Evolutionary conservation across 2,329 filamentous ascomycete genomes (phyloP), one percentile per base, ranked within the genome.

Genomic region (Aphanoascus verrucosus): DNA sequence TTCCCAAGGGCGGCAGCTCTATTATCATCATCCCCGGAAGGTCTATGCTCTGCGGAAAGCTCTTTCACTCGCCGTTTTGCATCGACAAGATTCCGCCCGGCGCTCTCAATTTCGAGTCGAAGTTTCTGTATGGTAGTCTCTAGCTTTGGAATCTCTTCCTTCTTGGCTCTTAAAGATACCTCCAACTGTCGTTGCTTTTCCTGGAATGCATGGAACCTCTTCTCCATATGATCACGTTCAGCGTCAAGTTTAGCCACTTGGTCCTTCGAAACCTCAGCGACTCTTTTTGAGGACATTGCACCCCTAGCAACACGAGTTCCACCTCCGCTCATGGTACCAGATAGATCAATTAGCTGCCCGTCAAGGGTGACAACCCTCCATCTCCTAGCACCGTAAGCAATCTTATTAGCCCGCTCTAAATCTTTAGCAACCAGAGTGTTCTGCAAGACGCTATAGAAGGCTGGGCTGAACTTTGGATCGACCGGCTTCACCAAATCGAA

Each of bases 241-340:
- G 80, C 75, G 67, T 98, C 93, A 12, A 96, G 80, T 70, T 93
- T 90, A 48, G 79, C 68, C 2, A 98, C 91, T 63, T 94, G 86
- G 60, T 97, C 91, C 67, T 88, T 90, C 49, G 83, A 86, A 14
- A 85, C 86, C 55, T 94, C 88, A 1, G 87, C 80, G n/a, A 86
- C 84, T 44, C 94, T 82, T 70, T 95, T 97, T 9, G 90, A 94
- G 0, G 91, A 97, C 94, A 98, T 98, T 54, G 89, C 82, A 0
- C 94, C 94, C 65, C 84, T 88, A 62, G 91, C 90, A 54, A 93
- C 87, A 14, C 87, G 86, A 44, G 82, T 91, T 54, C 93, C 93
- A 76, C 93, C 93, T 75, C 93, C 93, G 55, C 88, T 95, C 93
- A 98, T 97, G 35, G 93, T 97, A 76, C 93, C 93, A 0, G 91